Base-by-base conservation (phyloP, 257 asterid species). In the Gentiana dahurica region DNA sequence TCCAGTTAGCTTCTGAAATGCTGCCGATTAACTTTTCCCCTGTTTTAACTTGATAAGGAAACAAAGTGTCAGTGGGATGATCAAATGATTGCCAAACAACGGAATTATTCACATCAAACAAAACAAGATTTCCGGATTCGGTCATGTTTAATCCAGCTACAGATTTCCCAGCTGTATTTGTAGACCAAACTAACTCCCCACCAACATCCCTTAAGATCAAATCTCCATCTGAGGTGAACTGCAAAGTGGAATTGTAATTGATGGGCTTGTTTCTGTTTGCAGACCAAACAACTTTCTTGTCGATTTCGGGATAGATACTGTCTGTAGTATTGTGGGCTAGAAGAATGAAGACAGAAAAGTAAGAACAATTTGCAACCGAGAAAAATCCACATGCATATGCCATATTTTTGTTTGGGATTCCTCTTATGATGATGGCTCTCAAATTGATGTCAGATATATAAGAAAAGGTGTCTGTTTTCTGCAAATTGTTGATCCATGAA, bases 191-290 rank as follows among this genome's bases (percentile, higher is more conserved):
- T 35, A 24, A 12, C 48, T 62, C 49, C 3, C 58, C 57, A 39
- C 56, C 57, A 32, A 51, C 52, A 0, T 64, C 62, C 33, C 6
- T 2, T 39, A 37, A 49, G 8, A 64, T 47, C 50, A 64, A 64
- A 47, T 64, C 56, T 1, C 68, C 63, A 55, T 63, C 68, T 35
- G 51, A 45, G 13, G 46, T 32, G 53, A 63, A 37, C 36, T 63
- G 50, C 51, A 63, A 47, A 0, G 33, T 32, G 44, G 61, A 48
- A 55, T 63, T 63, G 10, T 34, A 6, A 4, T 36, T 36, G 24
- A 55, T 53, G 1, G 62, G 57, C 0, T 3, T 52, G 12, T 56
- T 49, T 36, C 56, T n/a, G 32, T 55, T 56, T 13, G 68, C 68
- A 49, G 24, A 56, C 46, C 63, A 56, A 6, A 64, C 68, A 36